Base-by-base conservation (phyloP, 106 monocot genomes). In the Xerophyta viscosa region DNA sequence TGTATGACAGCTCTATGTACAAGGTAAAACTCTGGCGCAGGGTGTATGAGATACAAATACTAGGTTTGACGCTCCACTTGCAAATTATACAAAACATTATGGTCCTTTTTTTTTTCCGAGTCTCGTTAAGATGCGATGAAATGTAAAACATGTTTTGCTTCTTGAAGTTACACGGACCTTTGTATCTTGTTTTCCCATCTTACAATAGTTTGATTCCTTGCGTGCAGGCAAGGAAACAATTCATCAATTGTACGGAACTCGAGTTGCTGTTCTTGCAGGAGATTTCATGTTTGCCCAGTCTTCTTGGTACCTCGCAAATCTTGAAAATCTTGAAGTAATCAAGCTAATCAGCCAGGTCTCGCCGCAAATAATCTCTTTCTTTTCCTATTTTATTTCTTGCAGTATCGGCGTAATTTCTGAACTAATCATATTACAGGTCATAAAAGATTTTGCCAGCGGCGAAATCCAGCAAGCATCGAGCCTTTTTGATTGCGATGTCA, bases 221-320 rank as follows among this genome's bases (percentile, higher is more conserved):
- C 54, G 7, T 71, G 24, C 71, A 98, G 89, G 96, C 23, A 98
- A 90, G 74, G 74, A 98, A 66, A 98, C 96, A 12, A 82, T 98
- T 56, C 96, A 98, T 64, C 79, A 98, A 69, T 46, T 82, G 21
- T 98, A 82, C 41, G 96, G 96, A 47, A 86, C 89, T 8, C 57
- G 90, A 31, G 77, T 90, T 37, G 96, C 96, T 22, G 86, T 98
- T 14, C 74, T 98, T 24, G 96, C 96, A 8, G 89, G 89, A 48
- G 96, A 98, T 56, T 98, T 79, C 63, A 98, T 98, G 89, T 98
- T 98, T 63, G 96, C 96, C 25, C 85, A 98, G 51, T 98, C 96
- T 53, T 98, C 89, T 56, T 89, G 96, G 96, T 77, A 76, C 68
- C 85, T 98, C 36, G 96, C 96, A 48, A 90, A 98, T 62, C 79